These are phyloP conservation scores for Rosa persica DNA, from an alignment of 306 rosid genomes.

Conservation along the genomic window DNA sequence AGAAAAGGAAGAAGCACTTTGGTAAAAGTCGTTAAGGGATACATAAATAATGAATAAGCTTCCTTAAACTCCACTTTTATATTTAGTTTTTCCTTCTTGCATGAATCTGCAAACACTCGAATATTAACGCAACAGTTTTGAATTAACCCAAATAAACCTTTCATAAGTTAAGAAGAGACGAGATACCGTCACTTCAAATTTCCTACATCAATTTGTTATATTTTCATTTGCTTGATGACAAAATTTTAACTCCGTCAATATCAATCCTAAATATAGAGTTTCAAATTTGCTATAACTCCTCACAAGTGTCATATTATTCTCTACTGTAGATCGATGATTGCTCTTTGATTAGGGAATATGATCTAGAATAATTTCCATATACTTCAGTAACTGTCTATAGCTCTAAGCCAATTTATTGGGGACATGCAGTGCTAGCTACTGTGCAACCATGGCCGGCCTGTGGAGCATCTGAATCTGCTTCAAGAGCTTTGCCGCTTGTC, in stretches of 20 bases:
- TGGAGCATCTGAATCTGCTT: not conserved
- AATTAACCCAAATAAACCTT: too few species aligned
- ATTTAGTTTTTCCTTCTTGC: not conserved
- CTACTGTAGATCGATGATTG: not conserved
- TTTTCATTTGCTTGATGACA: too few species aligned
- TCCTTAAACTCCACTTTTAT: not conserved
- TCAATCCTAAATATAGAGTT: too few species aligned
- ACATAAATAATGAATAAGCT: not conserved
- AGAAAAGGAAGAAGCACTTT: not conserved
- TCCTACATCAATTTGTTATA: too few species aligned
- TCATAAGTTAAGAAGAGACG: too few species aligned
- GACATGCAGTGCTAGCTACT: not conserved
- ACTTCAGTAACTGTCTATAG: not conserved
- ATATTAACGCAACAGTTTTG: too few species aligned
- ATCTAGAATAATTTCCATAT: not conserved
- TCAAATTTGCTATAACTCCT: too few species aligned
- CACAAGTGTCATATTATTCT: too few species aligned
- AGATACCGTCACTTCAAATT: not conserved
- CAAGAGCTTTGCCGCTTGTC: not conserved
- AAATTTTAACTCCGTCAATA: too few species aligned
- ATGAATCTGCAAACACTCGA: too few species aligned
- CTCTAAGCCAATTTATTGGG: not conserved
- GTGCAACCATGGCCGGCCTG: not conserved
- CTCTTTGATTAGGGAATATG: not conserved
- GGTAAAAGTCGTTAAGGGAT: not conserved